These are phyloP conservation scores for Buddleja alternifolia DNA, from an alignment of 257 asterid genomes.

Conservation along the genomic window DNA sequence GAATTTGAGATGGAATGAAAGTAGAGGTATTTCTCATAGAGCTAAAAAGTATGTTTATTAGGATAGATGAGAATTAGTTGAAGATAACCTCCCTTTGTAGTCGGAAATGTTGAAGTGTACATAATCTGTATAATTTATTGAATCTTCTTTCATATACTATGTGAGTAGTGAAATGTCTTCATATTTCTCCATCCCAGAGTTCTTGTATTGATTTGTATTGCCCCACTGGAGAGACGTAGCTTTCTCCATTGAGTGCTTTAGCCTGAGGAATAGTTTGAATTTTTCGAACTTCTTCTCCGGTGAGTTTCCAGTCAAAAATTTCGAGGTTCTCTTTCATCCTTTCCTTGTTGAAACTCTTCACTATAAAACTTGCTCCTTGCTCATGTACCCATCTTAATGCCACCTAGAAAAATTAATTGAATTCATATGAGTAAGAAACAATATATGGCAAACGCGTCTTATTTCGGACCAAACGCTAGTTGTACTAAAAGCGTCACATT, in stretches of 20 bases:
- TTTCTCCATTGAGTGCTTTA: slow-evolving; percentile 28
- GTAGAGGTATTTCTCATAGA: slow-evolving; percentile 13
- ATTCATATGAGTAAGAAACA: background rate
- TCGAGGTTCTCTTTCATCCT: slow-evolving; percentile 44
- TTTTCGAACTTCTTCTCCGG: slow-evolving; percentile 34
- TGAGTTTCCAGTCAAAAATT: slow-evolving; percentile 42
- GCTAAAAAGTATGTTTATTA: background rate
- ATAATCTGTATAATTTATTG: no score
- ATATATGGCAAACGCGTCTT: no score
- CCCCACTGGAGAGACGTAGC: slow-evolving; percentile 40
- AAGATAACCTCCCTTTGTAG: slow-evolving; percentile 25
- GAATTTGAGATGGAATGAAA: slow-evolving; percentile 7
- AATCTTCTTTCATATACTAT: background rate
- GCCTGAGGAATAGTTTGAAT: slow-evolving; percentile 46
- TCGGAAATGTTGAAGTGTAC: no score
- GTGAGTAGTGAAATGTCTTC: background rate
- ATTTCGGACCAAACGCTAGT: no score
- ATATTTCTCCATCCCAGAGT: slow-evolving; percentile 60
- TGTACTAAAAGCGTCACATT: no score
- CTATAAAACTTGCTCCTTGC: slow-evolving; percentile 34
- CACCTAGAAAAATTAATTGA: slow-evolving; percentile 24
- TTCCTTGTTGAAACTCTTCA: slow-evolving; percentile 44
- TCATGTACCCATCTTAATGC: slow-evolving; percentile 48
- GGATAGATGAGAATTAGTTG: background rate
- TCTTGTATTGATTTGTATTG: slow-evolving; percentile 43